Conservation (phyloP, 1,284 basidiomycete genomes). For the Marasmius sp. region DNA sequence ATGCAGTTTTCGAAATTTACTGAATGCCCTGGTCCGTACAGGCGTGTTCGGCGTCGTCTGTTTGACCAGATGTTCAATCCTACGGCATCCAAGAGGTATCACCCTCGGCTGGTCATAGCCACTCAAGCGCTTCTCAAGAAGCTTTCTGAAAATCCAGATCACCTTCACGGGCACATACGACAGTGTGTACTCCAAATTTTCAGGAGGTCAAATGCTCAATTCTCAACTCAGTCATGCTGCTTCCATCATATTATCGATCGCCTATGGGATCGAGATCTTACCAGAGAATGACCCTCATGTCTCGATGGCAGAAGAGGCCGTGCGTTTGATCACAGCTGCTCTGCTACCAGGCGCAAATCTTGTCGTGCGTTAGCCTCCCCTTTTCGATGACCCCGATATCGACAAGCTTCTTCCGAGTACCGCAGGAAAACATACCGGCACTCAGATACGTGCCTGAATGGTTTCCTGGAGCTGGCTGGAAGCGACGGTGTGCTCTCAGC, state of each 20-base stretch:
- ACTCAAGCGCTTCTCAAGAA: too few species aligned
- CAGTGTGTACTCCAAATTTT: not conserved
- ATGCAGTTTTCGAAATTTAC: too few species aligned
- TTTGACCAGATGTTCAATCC: too few species aligned
- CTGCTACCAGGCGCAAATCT: slow-evolving; percentile 9
- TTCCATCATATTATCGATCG: slow-evolving; percentile 5
- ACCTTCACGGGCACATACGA: too few species aligned
- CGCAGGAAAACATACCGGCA: slow-evolving; percentile 14
- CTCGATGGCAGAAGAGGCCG: slow-evolving; percentile 9
- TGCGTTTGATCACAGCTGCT: slow-evolving; percentile 7
- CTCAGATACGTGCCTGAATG: slow-evolving; percentile 16
- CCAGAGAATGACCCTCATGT: slow-evolving; percentile 12
- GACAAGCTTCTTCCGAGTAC: too few species aligned
- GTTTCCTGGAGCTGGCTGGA: not conserved
- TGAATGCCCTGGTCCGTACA: too few species aligned
- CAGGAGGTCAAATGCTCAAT: not conserved
- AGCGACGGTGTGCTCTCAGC: not conserved
- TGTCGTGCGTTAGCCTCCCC: too few species aligned
- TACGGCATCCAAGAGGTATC: too few species aligned
- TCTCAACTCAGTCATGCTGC: not conserved
- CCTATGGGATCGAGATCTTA: slow-evolving; percentile 12
- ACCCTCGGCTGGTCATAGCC: too few species aligned
- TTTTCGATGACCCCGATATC: too few species aligned
- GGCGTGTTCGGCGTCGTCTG: too few species aligned
- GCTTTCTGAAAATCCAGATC: too few species aligned